These are phyloP conservation scores for Clavispora fructus DNA, from an alignment of 805 yeast genomes.

Conservation along the genomic window DNA sequence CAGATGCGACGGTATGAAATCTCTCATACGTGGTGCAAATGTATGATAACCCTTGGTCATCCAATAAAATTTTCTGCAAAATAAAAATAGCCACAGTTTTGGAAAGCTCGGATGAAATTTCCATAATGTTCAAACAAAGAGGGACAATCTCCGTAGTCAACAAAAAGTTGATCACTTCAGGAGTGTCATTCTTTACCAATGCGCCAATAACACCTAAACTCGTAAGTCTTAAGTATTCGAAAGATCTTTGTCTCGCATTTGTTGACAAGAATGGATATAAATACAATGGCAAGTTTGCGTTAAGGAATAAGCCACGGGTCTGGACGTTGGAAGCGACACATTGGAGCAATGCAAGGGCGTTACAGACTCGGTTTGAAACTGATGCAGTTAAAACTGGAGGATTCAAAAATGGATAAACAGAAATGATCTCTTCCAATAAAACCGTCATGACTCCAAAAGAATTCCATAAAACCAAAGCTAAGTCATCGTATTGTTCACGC, in stretches of 20 bases:
- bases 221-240: conserved; percentile 88
- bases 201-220: conserved; percentile 97
- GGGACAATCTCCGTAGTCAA: conserved; percentile 97
- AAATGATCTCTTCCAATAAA: conserved; percentile 78
- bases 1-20: conserved; percentile 89
- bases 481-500: conserved; percentile 89
- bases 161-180: conserved; percentile 87
- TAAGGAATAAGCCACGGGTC: conserved; percentile 76
- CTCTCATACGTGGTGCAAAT: conserved; percentile 94
- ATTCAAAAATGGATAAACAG: conserved; percentile 82
- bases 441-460: conserved; percentile 96
- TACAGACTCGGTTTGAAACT: conserved; percentile 90
- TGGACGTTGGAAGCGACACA: conserved; percentile 96
- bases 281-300: conserved; percentile 88
- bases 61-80: conserved; percentile 85
- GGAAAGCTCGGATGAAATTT: conserved; percentile 85
- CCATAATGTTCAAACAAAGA: conserved; percentile 90
- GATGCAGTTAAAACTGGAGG: conserved; percentile 83
- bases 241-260: conserved; percentile 84
- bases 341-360: conserved; percentile 89
- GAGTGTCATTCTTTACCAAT: conserved; percentile 89
- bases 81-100: conserved; percentile 97
- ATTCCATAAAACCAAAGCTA: conserved; percentile 91
- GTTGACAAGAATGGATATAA: conserved; percentile 92
- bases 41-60: conserved; percentile 85